These are phyloP conservation scores for Talaromyces proteolyticus DNA, from an alignment of 495 filamentous ascomycete genomes.

Conservation along the genomic window DNA sequence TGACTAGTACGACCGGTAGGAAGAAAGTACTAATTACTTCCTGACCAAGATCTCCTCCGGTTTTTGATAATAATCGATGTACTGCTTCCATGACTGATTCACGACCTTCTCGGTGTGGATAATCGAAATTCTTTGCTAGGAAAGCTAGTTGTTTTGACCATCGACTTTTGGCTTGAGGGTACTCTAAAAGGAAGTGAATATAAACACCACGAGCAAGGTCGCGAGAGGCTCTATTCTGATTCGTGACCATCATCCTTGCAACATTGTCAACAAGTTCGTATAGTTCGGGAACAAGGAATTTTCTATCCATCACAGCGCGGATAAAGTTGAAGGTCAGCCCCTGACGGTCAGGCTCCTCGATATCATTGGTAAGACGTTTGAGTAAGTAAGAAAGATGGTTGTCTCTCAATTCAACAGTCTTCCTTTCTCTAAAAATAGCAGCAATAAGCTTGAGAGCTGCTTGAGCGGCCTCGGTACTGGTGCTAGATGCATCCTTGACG, in stretches of 20 bases:
- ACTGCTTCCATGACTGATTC: conserved; percentile 88
- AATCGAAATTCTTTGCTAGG: conserved; percentile 84
- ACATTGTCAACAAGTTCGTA: conserved; percentile 89
- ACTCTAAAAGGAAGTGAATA: conserved; percentile 90
- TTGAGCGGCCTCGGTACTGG: conserved; percentile 74
- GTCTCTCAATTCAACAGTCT: conserved; percentile 68
- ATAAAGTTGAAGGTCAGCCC: conserved; percentile 93
- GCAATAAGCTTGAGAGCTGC: conserved; percentile 82
- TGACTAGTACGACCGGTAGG: conserved; percentile 74
- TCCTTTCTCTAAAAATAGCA: conserved; percentile 76
- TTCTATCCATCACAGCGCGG: conserved; percentile 74
- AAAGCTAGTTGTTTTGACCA: conserved; percentile 87
- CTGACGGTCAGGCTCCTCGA: conserved; percentile 86
- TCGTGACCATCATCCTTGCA: conserved; percentile 92
- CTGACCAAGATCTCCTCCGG: conserved; percentile 71
- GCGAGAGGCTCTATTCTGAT: conserved; percentile 77
- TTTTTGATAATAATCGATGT: conserved; percentile 75
- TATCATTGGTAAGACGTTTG: conserved; percentile 74
- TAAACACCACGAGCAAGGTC: conserved; percentile 85
- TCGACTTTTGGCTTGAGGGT: conserved; percentile 82
- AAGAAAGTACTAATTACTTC: conserved; percentile 79
- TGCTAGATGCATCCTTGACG: conserved; percentile 69
- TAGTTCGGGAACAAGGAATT: conserved; percentile 76
- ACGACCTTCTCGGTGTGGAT: conserved; percentile 79
- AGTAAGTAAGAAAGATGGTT: conserved; percentile 78